These are phyloP conservation scores for Geotrichum macrosporum DNA, from an alignment of 1,139 yeast species.

Conservation along the genomic window DNA sequence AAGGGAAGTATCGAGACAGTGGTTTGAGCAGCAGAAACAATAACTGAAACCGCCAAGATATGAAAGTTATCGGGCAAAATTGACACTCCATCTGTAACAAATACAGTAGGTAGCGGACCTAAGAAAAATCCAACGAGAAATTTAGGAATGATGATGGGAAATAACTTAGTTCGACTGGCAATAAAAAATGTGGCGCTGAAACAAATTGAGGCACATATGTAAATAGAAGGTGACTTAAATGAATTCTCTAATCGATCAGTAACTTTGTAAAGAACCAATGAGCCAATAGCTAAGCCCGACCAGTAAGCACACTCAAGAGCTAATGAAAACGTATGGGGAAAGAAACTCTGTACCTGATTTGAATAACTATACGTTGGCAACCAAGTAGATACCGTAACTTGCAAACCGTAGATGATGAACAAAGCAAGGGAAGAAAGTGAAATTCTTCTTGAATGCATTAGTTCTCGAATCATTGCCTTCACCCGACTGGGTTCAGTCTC, in stretches of 20 bases:
- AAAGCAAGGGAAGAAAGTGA: slow-evolving; percentile 29
- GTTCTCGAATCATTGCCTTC: slow-evolving; percentile 5
- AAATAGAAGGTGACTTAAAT: slow-evolving; percentile 26
- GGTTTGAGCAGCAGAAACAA: slow-evolving; percentile 74
- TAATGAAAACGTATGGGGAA: background rate
- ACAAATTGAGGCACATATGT: slow-evolving; percentile 27
- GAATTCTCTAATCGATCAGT: slow-evolving; percentile 32
- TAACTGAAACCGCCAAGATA: slow-evolving; percentile 64
- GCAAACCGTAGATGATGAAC: slow-evolving; percentile 63
- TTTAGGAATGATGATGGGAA: slow-evolving; percentile 33
- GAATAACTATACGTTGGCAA: slow-evolving; percentile 47
- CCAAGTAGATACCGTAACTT: slow-evolving; percentile 64
- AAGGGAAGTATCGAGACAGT: slow-evolving; percentile 68
- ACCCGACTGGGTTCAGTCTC: background rate
- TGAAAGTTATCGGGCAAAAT: slow-evolving; percentile 57
- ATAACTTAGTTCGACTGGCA: background rate
- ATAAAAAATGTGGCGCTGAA: slow-evolving; percentile 26
- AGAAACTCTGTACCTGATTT: background rate
- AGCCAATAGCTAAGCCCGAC: slow-evolving; percentile 63
- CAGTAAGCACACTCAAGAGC: slow-evolving; percentile 36
- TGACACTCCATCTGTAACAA: slow-evolving; percentile 60
- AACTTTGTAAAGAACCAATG: slow-evolving; percentile 43
- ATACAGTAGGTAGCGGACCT: slow-evolving; percentile 77
- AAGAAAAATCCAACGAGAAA: slow-evolving; percentile 59
- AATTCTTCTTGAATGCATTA: background rate